Percentiles rank a stretch among this genome's conserved stretches.
Conservation (phyloP, 2,329 filamentous ascomycete genomes). For the Penicillium freii region DNA sequence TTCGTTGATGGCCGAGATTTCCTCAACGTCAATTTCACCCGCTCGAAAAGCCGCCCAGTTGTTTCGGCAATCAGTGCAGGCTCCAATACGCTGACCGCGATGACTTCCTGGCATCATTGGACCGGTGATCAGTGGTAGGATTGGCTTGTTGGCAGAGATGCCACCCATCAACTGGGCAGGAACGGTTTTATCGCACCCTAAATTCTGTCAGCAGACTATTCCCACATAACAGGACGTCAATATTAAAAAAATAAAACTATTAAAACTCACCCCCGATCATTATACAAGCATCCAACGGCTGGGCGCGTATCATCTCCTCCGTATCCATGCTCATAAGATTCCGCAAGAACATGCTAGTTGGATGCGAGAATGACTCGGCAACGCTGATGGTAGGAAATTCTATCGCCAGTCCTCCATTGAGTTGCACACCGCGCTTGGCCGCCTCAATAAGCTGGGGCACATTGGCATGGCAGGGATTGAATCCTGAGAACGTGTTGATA, state of each 20-base stretch:
- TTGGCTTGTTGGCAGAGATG: conserved; percentile 70
- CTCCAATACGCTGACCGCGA: conserved; percentile 63
- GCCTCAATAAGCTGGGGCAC: conserved; percentile 70
- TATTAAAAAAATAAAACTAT: not conserved
- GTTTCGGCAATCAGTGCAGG: conserved; percentile 71
- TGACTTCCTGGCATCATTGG: conserved; percentile 74
- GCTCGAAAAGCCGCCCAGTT: conserved; percentile 71
- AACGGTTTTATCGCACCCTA: conserved; percentile 71
- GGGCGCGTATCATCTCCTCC: conserved; percentile 72
- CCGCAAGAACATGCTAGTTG: conserved; percentile 71
- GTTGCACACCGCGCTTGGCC: conserved; percentile 65
- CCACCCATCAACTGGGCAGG: conserved; percentile 74
- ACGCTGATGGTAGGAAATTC: conserved; percentile 74
- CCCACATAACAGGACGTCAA: not conserved
- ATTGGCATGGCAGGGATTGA: conserved; percentile 74
- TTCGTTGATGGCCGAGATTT: conserved; percentile 68
- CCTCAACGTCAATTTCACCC: conserved; percentile 66
- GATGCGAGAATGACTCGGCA: conserved; percentile 66
- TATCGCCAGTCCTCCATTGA: conserved; percentile 65
- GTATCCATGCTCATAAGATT: conserved; percentile 80
- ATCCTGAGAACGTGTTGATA: conserved; percentile 69
- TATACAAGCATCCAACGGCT: conserved; percentile 67
- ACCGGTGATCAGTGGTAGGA: conserved; percentile 66
- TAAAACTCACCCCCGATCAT: conserved; percentile 60
- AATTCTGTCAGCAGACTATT: not conserved